Conservation (phyloP, 345 rosid genomes). For the Citrus glauca region DNA sequence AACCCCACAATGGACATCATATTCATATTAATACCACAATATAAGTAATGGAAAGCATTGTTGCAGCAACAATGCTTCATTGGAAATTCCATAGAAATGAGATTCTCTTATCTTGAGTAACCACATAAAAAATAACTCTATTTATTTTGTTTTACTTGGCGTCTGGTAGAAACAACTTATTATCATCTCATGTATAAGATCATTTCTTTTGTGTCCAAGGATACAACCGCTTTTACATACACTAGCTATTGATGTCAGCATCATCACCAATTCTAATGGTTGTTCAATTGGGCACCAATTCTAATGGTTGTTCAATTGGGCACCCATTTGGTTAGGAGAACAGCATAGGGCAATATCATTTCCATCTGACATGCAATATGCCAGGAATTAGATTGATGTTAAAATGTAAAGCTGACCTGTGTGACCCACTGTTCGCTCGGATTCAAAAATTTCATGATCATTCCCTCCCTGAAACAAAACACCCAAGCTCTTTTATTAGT, state of each 20-base stretch:
- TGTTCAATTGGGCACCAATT: not conserved
- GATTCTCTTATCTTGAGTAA: not conserved
- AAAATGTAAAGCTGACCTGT: slow-evolving; percentile 53
- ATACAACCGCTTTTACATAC: not conserved
- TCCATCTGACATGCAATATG: not conserved
- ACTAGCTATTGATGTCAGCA: not conserved
- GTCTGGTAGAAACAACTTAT: not conserved
- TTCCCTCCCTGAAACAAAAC: slow-evolving; percentile 70
- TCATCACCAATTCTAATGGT: not conserved
- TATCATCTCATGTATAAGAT: not conserved
- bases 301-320: not conserved
- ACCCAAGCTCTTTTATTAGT: slow-evolving; percentile 4
- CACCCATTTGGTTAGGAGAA: not conserved
- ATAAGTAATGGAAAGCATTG: not conserved
- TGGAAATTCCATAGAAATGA: not conserved
- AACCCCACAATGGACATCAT: not conserved
- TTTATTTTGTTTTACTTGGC: not conserved
- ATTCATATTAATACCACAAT: not conserved
- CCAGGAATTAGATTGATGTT: not conserved
- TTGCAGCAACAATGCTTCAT: too few relatives aligned
- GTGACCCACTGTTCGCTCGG: slow-evolving; percentile 81
- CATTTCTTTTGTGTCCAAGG: not conserved
- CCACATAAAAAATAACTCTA: not conserved
- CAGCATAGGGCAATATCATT: not conserved
- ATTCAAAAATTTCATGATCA: slow-evolving; percentile 82